A percentile compares a stretch with the other conserved stretches of the same genome.
These are phyloP conservation scores for Ottelia alismoides DNA, from an alignment of 106 monocot species.

Conservation along the genomic window DNA sequence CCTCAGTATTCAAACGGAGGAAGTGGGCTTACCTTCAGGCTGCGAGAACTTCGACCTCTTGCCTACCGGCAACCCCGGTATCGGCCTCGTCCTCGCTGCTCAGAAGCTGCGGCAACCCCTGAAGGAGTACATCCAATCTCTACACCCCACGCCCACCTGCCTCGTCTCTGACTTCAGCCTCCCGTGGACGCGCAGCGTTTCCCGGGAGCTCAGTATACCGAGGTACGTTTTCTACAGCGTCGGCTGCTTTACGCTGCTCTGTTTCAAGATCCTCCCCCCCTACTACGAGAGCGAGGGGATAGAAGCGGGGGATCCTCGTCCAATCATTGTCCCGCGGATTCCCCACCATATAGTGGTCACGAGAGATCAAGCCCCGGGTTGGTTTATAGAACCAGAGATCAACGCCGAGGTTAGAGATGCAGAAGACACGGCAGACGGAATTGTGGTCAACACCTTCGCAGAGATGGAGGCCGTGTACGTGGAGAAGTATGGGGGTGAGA, in stretches of 20 bases:
- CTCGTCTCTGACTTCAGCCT: conserved; percentile 5
- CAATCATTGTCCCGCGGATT: conserved; percentile 8
- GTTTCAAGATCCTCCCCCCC: background rate
- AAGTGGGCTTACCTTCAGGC: conserved; percentile 5
- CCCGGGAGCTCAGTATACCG: background rate
- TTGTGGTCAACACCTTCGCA: conserved; percentile 10
- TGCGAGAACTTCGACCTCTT: conserved; percentile 3
- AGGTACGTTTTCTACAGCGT: background rate
- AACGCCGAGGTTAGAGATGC: background rate
- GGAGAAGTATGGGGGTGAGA: background rate
- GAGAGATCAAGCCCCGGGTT: background rate
- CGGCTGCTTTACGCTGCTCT: background rate
- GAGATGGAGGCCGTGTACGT: conserved; percentile 4
- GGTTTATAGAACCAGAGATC: background rate
- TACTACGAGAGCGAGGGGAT: background rate
- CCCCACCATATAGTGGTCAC: background rate
- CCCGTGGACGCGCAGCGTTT: background rate
- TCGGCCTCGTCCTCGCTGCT: background rate
- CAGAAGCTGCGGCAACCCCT: conserved; percentile 1
- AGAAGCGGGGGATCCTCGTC: background rate
- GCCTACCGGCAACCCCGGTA: background rate
- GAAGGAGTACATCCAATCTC: background rate
- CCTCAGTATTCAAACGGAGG: background rate
- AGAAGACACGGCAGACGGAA: background rate
- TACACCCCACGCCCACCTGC: background rate